Conservation (phyloP, 495 filamentous ascomycete species). For the Penicillium parvum region DNA sequence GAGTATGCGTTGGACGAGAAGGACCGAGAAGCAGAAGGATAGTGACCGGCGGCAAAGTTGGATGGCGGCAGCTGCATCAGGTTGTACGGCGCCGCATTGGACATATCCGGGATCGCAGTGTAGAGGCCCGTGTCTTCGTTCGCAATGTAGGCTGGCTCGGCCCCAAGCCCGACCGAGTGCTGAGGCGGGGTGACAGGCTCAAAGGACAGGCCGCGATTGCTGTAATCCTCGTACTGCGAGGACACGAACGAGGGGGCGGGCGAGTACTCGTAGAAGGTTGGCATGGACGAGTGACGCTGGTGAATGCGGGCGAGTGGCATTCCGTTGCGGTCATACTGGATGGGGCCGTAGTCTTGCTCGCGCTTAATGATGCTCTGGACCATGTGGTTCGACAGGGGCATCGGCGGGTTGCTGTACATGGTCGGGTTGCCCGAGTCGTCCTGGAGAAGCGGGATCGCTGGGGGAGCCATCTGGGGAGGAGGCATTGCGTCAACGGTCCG, state of each 20-base stretch:
- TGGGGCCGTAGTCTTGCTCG: conserved; percentile 68
- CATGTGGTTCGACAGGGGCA: conserved; percentile 56
- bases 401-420: conserved; percentile 56
- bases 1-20: conserved; percentile 86
- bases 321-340: conserved; percentile 89
- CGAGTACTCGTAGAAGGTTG: conserved; percentile 95
- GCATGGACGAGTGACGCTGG: conserved; percentile 94
- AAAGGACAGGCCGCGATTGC: conserved; percentile 90
- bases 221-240: conserved; percentile 95
- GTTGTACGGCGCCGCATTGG: conserved; percentile 53
- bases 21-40: conserved; percentile 58
- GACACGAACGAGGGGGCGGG: conserved; percentile 96
- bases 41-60: conserved; percentile 73
- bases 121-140: conserved; percentile 96
- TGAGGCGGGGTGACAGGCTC: conserved; percentile 96
- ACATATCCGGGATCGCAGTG: conserved; percentile 85
- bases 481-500: conserved; percentile 86
- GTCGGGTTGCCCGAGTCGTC: conserved; percentile 76
- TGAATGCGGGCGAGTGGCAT: conserved; percentile 76
- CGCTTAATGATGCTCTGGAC: conserved; percentile 72
- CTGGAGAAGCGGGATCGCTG: conserved; percentile 70
- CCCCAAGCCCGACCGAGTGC: conserved; percentile 67
- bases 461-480: conserved; percentile 67
- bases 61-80: conserved; percentile 91
- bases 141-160: conserved; percentile 93